phyloP scores from a whole-genome alignment of 352 stramenopile species.

The Globisporangium cylindrosporum region DNA sequence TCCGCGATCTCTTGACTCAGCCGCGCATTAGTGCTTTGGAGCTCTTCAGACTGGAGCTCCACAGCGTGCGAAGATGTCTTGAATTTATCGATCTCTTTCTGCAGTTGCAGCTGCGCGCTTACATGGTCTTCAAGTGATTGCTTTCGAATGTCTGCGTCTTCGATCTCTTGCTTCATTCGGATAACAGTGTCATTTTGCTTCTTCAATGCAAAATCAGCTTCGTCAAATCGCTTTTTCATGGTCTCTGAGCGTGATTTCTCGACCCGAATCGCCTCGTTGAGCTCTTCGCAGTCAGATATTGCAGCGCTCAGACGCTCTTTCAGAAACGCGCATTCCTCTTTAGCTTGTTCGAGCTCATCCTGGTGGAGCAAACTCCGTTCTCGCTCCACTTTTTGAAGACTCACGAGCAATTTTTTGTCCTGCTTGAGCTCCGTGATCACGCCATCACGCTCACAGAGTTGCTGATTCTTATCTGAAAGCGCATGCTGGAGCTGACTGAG shows the following conservation, averaged over 20 bases:
- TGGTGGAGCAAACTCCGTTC: constrained; percentile 22
- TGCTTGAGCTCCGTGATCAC: constrained; percentile 37
- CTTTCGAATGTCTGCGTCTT: constrained; percentile 10
- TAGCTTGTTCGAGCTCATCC: constrained; percentile 25
- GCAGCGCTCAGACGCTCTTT: constrained; percentile 24
- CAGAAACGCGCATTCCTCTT: constrained; percentile 20
- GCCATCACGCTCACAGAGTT: constrained; percentile 27
- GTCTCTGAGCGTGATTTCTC: constrained; percentile 2
- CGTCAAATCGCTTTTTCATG: constrained; percentile 2
- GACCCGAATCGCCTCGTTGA: constrained; percentile 17
- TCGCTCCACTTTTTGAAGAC: constrained; percentile 34
- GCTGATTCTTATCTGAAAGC: constrained; percentile 26
- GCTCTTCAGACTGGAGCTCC: constrained; percentile 12
- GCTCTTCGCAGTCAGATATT: constrained; percentile 22
- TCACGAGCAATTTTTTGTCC: constrained; percentile 32
- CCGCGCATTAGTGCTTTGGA: constrained; percentile 5
- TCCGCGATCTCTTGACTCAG: constrained; percentile 43
- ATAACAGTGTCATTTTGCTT: constrained; percentile 8
- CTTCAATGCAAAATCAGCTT: constrained; percentile 8
- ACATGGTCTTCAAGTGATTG: constrained; percentile 10
- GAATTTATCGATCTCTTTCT: constrained; percentile 9
- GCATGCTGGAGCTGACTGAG: constrained; percentile 24
- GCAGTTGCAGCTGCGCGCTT: constrained; percentile 5
- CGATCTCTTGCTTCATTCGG: constrained; percentile 20
- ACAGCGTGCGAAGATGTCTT: constrained; percentile 4